phyloP scores from a whole-genome alignment of 768 basidiomycete genomes.

The Leccinum broughii region DNA sequence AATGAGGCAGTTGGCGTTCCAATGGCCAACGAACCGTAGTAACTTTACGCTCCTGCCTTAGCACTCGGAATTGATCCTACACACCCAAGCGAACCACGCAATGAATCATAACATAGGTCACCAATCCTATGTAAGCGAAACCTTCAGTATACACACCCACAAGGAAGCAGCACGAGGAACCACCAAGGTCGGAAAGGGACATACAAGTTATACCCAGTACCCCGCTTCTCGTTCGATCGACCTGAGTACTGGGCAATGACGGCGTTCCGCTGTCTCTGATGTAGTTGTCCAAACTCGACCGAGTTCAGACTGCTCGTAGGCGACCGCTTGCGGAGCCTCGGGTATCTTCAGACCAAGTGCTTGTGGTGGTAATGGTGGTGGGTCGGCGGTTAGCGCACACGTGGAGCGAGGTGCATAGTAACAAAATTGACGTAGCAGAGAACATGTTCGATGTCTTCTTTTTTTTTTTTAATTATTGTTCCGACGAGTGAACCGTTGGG shows the following conservation, averaged over 20 bases:
- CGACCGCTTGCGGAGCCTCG: slow-evolving; percentile 16
- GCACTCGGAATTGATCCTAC: background rate
- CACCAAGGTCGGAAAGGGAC: slow-evolving; percentile 16
- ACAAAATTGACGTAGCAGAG: slow-evolving; percentile 11
- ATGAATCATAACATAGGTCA: slow-evolving; percentile 64
- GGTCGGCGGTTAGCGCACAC: slow-evolving; percentile 6
- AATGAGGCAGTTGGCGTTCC: slow-evolving; percentile 52
- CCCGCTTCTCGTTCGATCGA: slow-evolving; percentile 37
- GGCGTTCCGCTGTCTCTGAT: slow-evolving; percentile 41
- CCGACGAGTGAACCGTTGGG: background rate
- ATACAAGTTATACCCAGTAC: slow-evolving; percentile 53
- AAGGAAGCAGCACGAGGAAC: background rate
- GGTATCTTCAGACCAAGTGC: slow-evolving; percentile 22
- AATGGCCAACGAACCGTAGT: slow-evolving; percentile 40
- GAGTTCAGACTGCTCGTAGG: slow-evolving; percentile 1
- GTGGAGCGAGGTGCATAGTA: slow-evolving; percentile 15
- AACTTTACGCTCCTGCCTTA: slow-evolving; percentile 24
- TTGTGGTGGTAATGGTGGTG: background rate
- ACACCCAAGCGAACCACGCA: slow-evolving; percentile 24
- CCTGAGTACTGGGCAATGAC: slow-evolving; percentile 49
- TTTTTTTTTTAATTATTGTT: background rate
- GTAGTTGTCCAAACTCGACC: slow-evolving; percentile 17
- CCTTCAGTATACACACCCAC: slow-evolving; percentile 1
- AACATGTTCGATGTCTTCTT: slow-evolving; percentile 17
- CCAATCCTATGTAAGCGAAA: slow-evolving; percentile 45